Evolutionary conservation across 352 stramenopile species (phyloP).

Genomic region (Phytophthora megakarya): DNA sequence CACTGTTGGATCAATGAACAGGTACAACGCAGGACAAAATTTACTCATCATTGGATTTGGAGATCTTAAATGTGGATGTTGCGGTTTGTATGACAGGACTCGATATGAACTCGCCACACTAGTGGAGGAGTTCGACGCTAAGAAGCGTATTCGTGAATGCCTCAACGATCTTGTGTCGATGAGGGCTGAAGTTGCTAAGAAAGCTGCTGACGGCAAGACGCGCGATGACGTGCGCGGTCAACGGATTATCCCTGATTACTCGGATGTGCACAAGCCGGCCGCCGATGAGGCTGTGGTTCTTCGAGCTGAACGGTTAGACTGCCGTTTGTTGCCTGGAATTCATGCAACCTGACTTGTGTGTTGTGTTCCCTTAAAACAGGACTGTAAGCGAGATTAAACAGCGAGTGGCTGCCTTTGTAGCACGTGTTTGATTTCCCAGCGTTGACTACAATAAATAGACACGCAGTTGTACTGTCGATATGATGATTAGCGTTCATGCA

Average conservation of each 20-base stretch:
- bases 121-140: constrained; percentile 47
- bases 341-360: constrained; percentile 7
- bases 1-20: constrained; percentile 33
- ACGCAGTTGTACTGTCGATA: constrained; percentile 14
- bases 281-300: constrained; percentile 50
- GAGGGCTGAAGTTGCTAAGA: constrained; percentile 53
- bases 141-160: constrained; percentile 48
- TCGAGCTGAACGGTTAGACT: constrained; percentile 50
- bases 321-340: constrained; percentile 6
- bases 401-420: constrained; percentile 40
- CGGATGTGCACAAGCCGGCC: constrained; percentile 61
- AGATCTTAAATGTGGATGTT: background rate
- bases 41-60: background rate
- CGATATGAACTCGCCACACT: constrained; percentile 48
- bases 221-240: constrained; percentile 75
- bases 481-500: constrained; percentile 12
- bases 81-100: constrained; percentile 18
- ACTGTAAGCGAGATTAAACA: constrained; percentile 35
- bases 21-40: constrained; percentile 31
- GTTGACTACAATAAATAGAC: constrained; percentile 25
- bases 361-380: constrained; percentile 16
- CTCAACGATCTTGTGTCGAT: constrained; percentile 68
- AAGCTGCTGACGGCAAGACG: constrained; percentile 65
- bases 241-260: constrained; percentile 75
- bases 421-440: constrained; percentile 29